Conservation (phyloP, 495 filamentous ascomycete genomes). For the Astrothelium macrocarpum region DNA sequence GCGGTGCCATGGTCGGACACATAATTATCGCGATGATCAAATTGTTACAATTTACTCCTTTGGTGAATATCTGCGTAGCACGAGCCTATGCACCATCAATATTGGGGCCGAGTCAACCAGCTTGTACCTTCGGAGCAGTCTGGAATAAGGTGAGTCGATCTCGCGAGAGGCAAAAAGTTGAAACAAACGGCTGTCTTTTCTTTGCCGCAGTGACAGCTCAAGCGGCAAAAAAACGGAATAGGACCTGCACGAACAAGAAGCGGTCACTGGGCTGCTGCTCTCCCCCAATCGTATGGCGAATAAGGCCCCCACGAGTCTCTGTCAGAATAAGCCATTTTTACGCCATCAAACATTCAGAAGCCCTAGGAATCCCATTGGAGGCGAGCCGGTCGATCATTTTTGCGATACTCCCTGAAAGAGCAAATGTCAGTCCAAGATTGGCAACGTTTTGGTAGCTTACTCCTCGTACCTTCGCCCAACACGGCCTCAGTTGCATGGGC, state of each 20-base stretch:
- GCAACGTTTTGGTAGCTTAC: not conserved
- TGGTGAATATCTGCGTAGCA: not conserved
- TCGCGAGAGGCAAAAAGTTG: not conserved
- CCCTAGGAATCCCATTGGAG: not conserved
- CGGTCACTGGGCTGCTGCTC: not conserved
- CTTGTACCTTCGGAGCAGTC: not conserved
- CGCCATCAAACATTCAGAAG: conserved; percentile 1
- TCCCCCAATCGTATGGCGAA: not conserved
- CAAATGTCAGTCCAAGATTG: not conserved
- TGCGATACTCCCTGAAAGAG: not conserved
- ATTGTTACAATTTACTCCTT: not conserved
- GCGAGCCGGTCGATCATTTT: not conserved
- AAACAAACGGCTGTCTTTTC: conserved; percentile 1
- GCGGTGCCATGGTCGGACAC: not conserved
- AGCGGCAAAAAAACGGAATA: not conserved
- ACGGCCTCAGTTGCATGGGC: not conserved
- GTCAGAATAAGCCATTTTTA: not conserved
- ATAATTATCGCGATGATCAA: not conserved
- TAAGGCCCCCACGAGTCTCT: not conserved
- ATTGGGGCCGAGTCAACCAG: not conserved
- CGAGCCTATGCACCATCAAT: not conserved
- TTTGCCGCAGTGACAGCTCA: no score
- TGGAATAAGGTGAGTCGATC: not conserved
- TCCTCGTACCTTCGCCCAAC: not conserved
- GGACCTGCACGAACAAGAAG: not conserved